phyloP scores from a whole-genome alignment of 257 asterid genomes.

The Solanum corneliomulleri region DNA sequence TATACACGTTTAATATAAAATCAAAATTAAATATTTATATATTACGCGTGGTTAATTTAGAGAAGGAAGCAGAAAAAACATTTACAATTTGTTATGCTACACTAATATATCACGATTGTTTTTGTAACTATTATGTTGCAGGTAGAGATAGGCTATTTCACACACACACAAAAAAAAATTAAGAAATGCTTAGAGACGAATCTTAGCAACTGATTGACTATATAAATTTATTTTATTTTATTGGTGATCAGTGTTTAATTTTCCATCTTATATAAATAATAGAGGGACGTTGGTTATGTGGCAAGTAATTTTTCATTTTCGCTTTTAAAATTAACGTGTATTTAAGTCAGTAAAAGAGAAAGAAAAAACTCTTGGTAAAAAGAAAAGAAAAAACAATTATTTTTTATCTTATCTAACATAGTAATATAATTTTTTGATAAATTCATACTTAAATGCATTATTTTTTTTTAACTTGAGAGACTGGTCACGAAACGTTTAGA shows the following conservation, averaged over 20 bases:
- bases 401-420: not conserved
- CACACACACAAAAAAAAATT: no score
- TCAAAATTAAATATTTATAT: no score
- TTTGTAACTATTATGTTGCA: not conserved
- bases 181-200: not conserved
- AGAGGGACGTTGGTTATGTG: no score
- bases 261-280: no score
- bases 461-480: not conserved
- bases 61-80: not conserved
- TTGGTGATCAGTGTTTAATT: not conserved
- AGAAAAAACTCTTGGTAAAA: no score
- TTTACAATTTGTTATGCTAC: not conserved
- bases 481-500: not conserved
- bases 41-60: no score
- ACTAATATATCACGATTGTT: not conserved
- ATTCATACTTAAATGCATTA: not conserved
- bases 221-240: no score
- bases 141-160: not conserved
- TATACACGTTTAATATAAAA: no score
- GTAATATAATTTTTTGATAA: no score
- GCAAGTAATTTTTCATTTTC: no score
- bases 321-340: rapidly evolving
- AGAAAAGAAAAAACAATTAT: no score
- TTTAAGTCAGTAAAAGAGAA: no score
- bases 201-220: not conserved